A percentile compares a stretch with the other conserved stretches of the same genome.
phyloP scores from a whole-genome alignment of 768 basidiomycete species.

The Suillus plorans region DNA sequence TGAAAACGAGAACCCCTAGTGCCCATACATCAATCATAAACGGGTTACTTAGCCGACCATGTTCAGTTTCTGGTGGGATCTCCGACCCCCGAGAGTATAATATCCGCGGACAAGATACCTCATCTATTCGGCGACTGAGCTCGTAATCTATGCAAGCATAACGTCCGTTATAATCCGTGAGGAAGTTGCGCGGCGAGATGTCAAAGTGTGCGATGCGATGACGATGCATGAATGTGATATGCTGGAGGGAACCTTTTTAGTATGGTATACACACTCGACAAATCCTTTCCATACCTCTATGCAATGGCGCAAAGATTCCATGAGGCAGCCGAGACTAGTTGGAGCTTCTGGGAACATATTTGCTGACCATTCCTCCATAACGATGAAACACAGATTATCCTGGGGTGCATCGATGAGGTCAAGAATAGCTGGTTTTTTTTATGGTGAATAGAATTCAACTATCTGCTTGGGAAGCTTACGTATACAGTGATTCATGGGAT shows the following conservation, averaged over 20 bases:
- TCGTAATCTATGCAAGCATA: constrained; percentile 80
- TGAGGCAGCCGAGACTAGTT: constrained; percentile 50
- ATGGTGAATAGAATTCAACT: constrained; percentile 1
- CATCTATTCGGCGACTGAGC: constrained; percentile 55
- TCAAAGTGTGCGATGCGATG: constrained; percentile 69
- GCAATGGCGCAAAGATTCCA: constrained; percentile 61
- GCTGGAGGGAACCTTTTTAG: constrained; percentile 38
- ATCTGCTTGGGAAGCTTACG: constrained; percentile 44
- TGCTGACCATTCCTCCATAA: constrained; percentile 82
- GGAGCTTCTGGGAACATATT: constrained; percentile 54
- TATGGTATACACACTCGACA: constrained; percentile 4
- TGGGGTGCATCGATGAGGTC: constrained; percentile 55
- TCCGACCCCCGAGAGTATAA: constrained; percentile 57
- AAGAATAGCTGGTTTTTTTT: constrained; percentile 50
- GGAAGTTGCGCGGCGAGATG: constrained; percentile 66
- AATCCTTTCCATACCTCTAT: constrained; percentile 52
- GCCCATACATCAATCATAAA: constrained; percentile 79
- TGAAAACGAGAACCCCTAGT: constrained; percentile 60
- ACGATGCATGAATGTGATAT: constrained; percentile 68
- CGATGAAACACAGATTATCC: constrained; percentile 62
- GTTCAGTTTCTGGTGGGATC: constrained; percentile 67
- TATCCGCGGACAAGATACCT: constrained; percentile 36
- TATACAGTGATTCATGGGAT: constrained; percentile 76
- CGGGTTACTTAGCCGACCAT: constrained; percentile 48
- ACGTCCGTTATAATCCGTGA: constrained; percentile 61